Percentiles rank a stretch among this genome's conserved stretches.
These are phyloP conservation scores for Fusarium miscanthi DNA, from an alignment of 2,329 filamentous ascomycete species.

Conservation along the genomic window DNA sequence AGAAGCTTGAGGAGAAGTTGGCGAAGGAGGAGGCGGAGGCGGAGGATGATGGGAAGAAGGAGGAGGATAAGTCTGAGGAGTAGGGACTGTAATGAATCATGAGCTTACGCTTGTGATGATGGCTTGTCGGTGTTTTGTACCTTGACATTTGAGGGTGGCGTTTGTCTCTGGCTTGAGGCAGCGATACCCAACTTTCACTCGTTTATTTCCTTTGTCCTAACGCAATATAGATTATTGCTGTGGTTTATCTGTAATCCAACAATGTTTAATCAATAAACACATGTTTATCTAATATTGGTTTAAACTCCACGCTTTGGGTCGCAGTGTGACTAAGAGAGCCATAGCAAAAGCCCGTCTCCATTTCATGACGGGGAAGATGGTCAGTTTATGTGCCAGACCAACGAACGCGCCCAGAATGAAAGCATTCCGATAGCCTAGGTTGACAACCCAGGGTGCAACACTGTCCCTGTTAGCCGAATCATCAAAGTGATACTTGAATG, in stretches of 20 bases:
- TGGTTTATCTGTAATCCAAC: fast-evolving
- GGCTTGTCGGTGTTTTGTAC: neutral
- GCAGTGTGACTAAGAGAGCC: neutral
- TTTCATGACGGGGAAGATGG: neutral
- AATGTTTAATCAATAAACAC: neutral
- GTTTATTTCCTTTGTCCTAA: neutral
- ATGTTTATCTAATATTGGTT: fast-evolving
- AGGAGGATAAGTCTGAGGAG: neutral
- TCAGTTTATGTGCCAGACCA: neutral
- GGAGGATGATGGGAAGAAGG: neutral
- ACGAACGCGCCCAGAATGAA: neutral
- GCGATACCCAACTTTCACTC: neutral
- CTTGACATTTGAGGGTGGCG: neutral
- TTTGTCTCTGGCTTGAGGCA: neutral
- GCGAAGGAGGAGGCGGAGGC: neutral
- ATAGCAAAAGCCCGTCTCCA: neutral
- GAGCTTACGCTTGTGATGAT: neutral
- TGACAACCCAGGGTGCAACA: neutral
- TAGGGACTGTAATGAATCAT: neutral
- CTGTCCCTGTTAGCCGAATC: too few relatives aligned
- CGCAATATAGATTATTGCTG: neutral
- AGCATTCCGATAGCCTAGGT: neutral
- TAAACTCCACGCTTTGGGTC: fast-evolving
- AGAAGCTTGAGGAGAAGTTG: conserved; percentile 6
- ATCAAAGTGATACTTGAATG: too few relatives aligned